Conservation (phyloP, 257 asterid genomes). For the Pogostemon cablin region DNA sequence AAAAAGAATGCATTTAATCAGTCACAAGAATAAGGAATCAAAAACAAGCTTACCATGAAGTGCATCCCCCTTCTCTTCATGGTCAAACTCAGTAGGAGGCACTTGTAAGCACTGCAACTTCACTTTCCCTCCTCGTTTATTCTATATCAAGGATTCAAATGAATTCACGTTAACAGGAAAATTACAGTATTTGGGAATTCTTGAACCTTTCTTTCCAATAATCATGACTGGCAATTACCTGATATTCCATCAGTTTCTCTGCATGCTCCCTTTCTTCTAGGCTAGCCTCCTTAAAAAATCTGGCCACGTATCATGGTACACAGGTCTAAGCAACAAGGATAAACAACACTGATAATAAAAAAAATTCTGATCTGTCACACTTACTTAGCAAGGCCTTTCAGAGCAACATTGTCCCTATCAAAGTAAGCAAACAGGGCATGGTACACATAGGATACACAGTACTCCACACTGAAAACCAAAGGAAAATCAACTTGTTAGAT, state of each 20-base stretch:
- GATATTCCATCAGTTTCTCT: constrained; percentile 82
- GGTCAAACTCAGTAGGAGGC: constrained; percentile 71
- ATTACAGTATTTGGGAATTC: not conserved
- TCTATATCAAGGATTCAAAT: constrained; percentile 42
- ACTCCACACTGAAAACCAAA: constrained; percentile 69
- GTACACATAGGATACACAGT: constrained; percentile 73
- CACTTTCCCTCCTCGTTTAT: constrained; percentile 86
- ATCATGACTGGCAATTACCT: constrained; percentile 44
- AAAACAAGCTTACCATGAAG: constrained; percentile 55
- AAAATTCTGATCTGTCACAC: not conserved
- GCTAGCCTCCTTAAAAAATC: constrained; percentile 86
- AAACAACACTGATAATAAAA: not conserved
- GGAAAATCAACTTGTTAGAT: constrained; percentile 27
- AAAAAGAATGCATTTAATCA: not conserved
- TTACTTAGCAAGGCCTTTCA: constrained; percentile 88
- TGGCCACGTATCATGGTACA: constrained; percentile 35
- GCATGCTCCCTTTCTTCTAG: constrained; percentile 89
- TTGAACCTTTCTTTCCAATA: not conserved
- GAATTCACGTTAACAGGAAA: not conserved
- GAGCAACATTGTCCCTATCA: constrained; percentile 87
- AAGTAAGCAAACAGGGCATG: constrained; percentile 78
- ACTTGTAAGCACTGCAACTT: constrained; percentile 47
- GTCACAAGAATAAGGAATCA: not conserved
- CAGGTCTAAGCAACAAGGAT: not conserved
- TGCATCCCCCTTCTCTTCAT: constrained; percentile 85